Base-by-base conservation (phyloP, 441 rosid genomes). In the Flueggea neowawraea region DNA sequence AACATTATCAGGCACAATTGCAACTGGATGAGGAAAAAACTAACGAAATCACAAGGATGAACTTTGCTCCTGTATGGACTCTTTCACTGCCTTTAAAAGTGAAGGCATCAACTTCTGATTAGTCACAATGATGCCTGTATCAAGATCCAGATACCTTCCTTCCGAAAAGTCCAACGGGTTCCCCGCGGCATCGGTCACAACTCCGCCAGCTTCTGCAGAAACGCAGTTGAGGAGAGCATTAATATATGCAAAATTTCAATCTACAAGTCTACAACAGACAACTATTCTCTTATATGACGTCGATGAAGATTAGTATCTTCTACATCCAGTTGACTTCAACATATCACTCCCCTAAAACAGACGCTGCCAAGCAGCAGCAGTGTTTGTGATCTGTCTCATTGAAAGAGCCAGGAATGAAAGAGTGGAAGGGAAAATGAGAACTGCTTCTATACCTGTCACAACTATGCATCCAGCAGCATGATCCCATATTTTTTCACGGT, bases 381-480 rank as follows among this genome's bases (percentile, higher is more conserved):
- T 8, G 41, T 36, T 5, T 36, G 41, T 36, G 41, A 36, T 36
- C 41, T 36, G 3, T 36, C 41, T 36, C 41, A 8, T 5, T 36
- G 9, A 17, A 16, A 2, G 54, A 51, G 8, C 9, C 11, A 9
- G n/a, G 32, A 36, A 12, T 47, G 33, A 45, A 9, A 49, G 16
- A 43, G 43, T 54, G 52, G 45, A 52, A 41, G 62, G 17, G 44
- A 36, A 33, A 45, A 47, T 16, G 33, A 60, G 53, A 69, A 68
- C 55, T 16, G 10, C 45, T 61, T 60, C 33, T 45, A 33, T 85
- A 91, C 98, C 98, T 61, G 89, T 86, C 49, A 89, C 92, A 55
- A 95, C 91, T 54, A 95, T 88, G 65, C 75, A 78, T 51, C 99
- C 96, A 16, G 96, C 89, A 43, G 98, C 99, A 76, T 95, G 99